Conservation (phyloP, 2,329 filamentous ascomycete genomes). For the Fusarium udum region DNA sequence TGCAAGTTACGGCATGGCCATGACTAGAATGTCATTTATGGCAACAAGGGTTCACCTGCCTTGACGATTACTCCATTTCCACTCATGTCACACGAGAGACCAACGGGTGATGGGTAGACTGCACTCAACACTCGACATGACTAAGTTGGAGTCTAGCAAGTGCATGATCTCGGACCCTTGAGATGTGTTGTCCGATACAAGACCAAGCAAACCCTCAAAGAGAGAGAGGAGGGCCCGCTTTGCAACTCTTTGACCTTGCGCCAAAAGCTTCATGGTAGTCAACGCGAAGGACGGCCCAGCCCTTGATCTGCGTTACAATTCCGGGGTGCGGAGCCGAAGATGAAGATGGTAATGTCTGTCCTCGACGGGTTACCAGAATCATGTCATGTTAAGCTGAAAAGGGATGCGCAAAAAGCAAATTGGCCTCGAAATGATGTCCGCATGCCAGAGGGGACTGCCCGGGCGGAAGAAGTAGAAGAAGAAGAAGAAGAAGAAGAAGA, state of each 20-base stretch:
- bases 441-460: slow-evolving; percentile 11
- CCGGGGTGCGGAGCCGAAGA: slow-evolving; percentile 20
- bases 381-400: neutral
- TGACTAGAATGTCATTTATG: neutral
- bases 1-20: slow-evolving; percentile 2
- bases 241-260: neutral
- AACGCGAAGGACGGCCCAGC: slow-evolving; percentile 2
- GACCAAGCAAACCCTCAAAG: slow-evolving; percentile 3
- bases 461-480: slow-evolving; percentile 18
- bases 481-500: slow-evolving; percentile 38
- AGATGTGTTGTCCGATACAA: slow-evolving; percentile 6
- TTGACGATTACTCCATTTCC: slow-evolving; percentile 26
- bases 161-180: slow-evolving; percentile 1
- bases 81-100: slow-evolving; percentile 15
- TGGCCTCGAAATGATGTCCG: neutral
- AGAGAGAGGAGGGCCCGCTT: too few relatives aligned
- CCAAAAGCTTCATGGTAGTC: neutral
- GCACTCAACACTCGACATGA: slow-evolving; percentile 6
- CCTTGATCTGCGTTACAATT: slow-evolving; percentile 18
- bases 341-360: neutral
- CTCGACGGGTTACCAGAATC: neutral
- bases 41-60: slow-evolving; percentile 9
- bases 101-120: slow-evolving; percentile 19
- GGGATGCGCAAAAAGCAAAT: slow-evolving; percentile 2
- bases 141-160: slow-evolving; percentile 7